Percentiles rank a stretch among this genome's conserved stretches.
phyloP scores from a whole-genome alignment of 1,284 basidiomycete species.

The Apiotrichum sp. region DNA sequence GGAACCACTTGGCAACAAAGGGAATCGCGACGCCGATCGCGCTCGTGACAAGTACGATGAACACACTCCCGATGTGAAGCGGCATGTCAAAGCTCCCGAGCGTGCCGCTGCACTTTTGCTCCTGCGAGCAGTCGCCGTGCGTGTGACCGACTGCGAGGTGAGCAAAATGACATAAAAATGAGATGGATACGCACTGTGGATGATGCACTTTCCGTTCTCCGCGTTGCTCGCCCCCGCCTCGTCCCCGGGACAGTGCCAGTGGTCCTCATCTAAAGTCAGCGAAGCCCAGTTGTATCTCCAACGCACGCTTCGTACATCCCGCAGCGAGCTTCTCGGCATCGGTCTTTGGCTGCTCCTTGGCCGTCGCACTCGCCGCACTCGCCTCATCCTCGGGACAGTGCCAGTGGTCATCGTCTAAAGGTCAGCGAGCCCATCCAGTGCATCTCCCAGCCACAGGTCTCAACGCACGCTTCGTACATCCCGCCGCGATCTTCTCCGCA shows the following conservation, averaged over 20 bases:
- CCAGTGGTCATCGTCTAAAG: slow-evolving; percentile 12
- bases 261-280: neutral
- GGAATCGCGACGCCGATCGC: slow-evolving; percentile 44
- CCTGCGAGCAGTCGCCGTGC: slow-evolving; percentile 47
- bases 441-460: too few relatives aligned
- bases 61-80: slow-evolving; percentile 48
- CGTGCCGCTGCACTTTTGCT: slow-evolving; percentile 39
- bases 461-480: neutral
- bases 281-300: too few relatives aligned
- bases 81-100: slow-evolving; percentile 41
- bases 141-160: slow-evolving; percentile 11
- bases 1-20: slow-evolving; percentile 19
- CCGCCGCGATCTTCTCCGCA: neutral
- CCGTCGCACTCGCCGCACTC: too few relatives aligned
- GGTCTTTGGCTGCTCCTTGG: neutral
- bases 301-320: neutral
- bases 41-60: slow-evolving; percentile 45
- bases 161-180: neutral
- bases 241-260: slow-evolving; percentile 29
- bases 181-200: slow-evolving; percentile 21
- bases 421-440: neutral
- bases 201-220: slow-evolving; percentile 31
- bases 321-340: neutral
- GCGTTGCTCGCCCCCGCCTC: neutral
- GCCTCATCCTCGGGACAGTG: slow-evolving; percentile 23